Evolutionary conservation across 495 filamentous ascomycete genomes (phyloP).

Genomic region (Penicillium silybi): DNA sequence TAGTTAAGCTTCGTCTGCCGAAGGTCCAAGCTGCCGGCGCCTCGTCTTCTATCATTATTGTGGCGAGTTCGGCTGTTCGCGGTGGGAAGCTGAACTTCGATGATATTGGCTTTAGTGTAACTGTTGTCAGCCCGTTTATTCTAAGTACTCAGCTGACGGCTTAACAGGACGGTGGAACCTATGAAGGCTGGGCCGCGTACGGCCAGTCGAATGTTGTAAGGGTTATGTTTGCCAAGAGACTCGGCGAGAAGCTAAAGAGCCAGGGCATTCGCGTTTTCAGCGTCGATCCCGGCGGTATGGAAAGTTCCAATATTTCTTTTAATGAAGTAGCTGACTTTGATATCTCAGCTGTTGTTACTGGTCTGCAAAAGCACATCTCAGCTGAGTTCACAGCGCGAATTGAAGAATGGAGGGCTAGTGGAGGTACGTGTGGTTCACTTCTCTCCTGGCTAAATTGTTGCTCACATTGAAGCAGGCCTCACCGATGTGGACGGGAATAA

Average conservation of each 20-base stretch:
- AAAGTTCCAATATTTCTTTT: neutral
- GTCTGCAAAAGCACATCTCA: constrained; percentile 15
- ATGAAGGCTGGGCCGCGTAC: constrained; percentile 14
- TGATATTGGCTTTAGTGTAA: constrained; percentile 15
- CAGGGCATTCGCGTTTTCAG: constrained; percentile 17
- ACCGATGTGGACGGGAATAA: constrained; percentile 14
- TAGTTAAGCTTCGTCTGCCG: constrained; percentile 17
- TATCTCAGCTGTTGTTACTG: constrained; percentile 10
- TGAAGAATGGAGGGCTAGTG: constrained; percentile 6
- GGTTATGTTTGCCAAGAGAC: constrained; percentile 19
- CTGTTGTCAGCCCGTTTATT: neutral
- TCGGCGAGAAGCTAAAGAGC: constrained; percentile 13
- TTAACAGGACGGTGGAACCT: constrained; percentile 12
- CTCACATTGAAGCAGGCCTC: neutral
- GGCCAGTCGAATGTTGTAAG: constrained; percentile 18
- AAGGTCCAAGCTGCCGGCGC: constrained; percentile 16
- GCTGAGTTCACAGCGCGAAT: constrained; percentile 2
- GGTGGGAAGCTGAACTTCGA: constrained; percentile 14
- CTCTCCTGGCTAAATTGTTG: neutral
- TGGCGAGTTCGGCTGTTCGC: constrained; percentile 11
- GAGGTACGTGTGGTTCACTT: neutral
- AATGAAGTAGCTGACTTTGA: neutral
- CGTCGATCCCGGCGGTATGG: constrained; percentile 20
- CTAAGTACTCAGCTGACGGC: neutral
- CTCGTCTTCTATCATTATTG: constrained; percentile 15